Base-by-base conservation (phyloP, 2,329 filamentous ascomycete genomes). In the Aspergillus ochraceus region DNA sequence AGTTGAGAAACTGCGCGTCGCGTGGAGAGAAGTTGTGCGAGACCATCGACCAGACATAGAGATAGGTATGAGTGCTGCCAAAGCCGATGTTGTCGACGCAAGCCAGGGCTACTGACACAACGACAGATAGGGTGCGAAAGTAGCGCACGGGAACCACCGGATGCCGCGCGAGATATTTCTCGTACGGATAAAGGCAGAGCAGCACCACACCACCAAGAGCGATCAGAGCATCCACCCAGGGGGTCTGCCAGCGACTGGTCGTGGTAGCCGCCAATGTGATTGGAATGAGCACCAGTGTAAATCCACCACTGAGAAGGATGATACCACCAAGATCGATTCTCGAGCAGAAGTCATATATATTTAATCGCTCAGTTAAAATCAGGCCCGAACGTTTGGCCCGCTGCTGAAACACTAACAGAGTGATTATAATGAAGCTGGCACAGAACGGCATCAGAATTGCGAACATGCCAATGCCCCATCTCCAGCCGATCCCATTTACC, bases 241-340 rank as follows among this genome's bases (percentile, higher is more conserved):
- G 76, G 0, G 80, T 81, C 6, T 68, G 71, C 80, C 81, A 83
- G 52, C 74, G 68, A 24, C 70, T 68, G 2, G 77, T 67, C 5
- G 74, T 74, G 22, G 77, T 77, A 0, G 78, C 73, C 0, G 80
- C 79, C 2, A 84, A 64, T 0, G 79, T 80, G 42, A 83, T 70
- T 0, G 81, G 81, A 1, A 84, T 68, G n/a, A 84, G 70, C 1
- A 83, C 60, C 60, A 82, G 68, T 0, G 79, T 76, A 59, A 83
- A 81, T 0, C 82, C 82, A 32, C 76, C 78, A 20, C 76, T 78
- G 36, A 85, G 77, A 1, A 85, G 71, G 17, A 81, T 52, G 2
- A 80, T 70, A 2, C 83, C 83, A 14, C 71, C 70, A 0, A 76
- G 58, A 56, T 77, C 74, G 54, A 77, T 73, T 17, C 71, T 66